Conservation (phyloP, 768 basidiomycete genomes). For the Rhizopogon rudus region DNA sequence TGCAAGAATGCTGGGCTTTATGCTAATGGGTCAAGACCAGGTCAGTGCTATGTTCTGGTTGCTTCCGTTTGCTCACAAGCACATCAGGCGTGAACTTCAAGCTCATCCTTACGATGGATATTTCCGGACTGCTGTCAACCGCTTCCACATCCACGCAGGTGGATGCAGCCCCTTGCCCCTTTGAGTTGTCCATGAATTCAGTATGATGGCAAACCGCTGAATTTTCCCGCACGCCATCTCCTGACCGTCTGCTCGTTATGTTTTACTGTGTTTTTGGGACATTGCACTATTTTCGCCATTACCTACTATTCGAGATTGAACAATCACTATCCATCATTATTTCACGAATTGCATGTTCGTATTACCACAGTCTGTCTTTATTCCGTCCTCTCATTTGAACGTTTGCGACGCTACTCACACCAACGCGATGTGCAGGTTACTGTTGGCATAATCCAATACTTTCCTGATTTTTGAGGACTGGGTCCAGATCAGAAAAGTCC, state of each 20-base stretch:
- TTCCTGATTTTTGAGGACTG: too few relatives aligned
- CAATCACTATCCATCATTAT: not conserved
- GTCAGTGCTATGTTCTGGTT: constrained; percentile 35
- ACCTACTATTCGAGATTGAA: not conserved
- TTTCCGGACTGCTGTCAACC: constrained; percentile 59
- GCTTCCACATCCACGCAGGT: constrained; percentile 52
- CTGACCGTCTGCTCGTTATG: not conserved
- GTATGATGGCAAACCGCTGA: constrained; percentile 28
- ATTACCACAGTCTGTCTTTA: not conserved
- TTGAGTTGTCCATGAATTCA: constrained; percentile 53
- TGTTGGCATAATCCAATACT: not conserved
- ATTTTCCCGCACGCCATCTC: too few relatives aligned
- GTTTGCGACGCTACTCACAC: not conserved
- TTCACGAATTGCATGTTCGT: not conserved
- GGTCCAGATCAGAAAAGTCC: too few relatives aligned
- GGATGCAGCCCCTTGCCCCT: constrained; percentile 61
- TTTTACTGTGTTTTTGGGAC: not conserved
- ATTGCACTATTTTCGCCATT: constrained; percentile 1
- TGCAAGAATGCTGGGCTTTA: constrained; percentile 59
- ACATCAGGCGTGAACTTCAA: constrained; percentile 53
- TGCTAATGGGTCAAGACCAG: constrained; percentile 47
- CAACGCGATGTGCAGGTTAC: not conserved
- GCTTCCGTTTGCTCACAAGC: constrained; percentile 3
- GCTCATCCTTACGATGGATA: constrained; percentile 60
- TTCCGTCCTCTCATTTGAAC: not conserved